Evolutionary conservation across 495 filamentous ascomycete species (phyloP), one percentile per base, ranked within the genome.

Genomic region (Pyronema omphalodes): DNA sequence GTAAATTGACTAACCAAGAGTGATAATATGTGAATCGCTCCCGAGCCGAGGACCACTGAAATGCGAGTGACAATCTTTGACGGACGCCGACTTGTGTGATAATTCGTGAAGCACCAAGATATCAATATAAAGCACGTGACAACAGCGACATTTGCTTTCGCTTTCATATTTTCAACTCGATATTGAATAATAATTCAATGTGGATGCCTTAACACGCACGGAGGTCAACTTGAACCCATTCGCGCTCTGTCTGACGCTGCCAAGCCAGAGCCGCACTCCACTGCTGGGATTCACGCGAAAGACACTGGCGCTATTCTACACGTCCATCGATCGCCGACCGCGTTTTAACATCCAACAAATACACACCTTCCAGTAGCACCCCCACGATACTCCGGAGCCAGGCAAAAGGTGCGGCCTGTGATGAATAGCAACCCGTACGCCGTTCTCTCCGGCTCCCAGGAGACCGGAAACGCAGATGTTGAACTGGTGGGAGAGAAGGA

Each of bases 401-500:
- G n/a, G 51, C 12, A 44, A 23, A 19, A 47, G 23, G 12, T 47
- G 14, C n/a, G 3, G 18, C 29, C 12, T 12, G 41, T 52, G 37
- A 23, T 9, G 11, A 33, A 35, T 37, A 37, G 50, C 46, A 65
- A 62, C 40, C 53, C 36, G 11, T 59, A 48, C 40, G 60, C 56
- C 41, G 56, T 56, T 49, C 56, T 62, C n/a, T 56, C 50, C 17
- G 54, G 52, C 39, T 62, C 59, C 3, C 56, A 57, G 50, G 52
- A 29, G 29, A 41, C 56, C 23, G 37, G 41, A 44, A 47, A 37
- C 54, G 60, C 51, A 19, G 52, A 62, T 39, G 60, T 59, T 52
- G 55, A 63, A 14, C 56, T 63, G 35, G 46, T 54, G 29, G 60
- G 57, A n/a, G 60, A 48, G 6, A 34, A 54, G 18, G 71, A 75